A percentile compares a stretch with the other conserved stretches of the same genome.
Conservation (phyloP, 2,329 filamentous ascomycete genomes). For the Calonectria naviculata region DNA sequence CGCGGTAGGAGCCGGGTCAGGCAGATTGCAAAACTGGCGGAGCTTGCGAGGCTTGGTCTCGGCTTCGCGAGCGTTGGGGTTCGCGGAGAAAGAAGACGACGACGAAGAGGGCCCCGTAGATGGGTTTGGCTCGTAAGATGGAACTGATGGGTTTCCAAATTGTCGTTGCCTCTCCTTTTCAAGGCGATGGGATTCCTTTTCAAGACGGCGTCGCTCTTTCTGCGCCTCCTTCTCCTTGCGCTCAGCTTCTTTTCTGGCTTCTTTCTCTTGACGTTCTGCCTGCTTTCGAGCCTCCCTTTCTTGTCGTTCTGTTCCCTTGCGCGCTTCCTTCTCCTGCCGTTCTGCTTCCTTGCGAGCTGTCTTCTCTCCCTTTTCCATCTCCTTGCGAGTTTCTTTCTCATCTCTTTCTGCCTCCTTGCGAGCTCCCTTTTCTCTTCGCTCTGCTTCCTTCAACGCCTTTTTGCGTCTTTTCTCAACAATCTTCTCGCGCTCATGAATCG, state of each 20-base stretch:
- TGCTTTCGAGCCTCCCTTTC: slow-evolving; percentile 34
- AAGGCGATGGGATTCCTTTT: neutral
- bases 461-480: slow-evolving; percentile 65
- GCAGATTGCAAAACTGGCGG: slow-evolving; percentile 84
- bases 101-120: neutral
- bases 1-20: slow-evolving; percentile 46
- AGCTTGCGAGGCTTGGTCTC: slow-evolving; percentile 60
- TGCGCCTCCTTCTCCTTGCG: slow-evolving; percentile 22
- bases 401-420: slow-evolving; percentile 40
- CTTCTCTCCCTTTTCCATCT: neutral
- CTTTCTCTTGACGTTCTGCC: slow-evolving; percentile 25
- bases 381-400: slow-evolving; percentile 43
- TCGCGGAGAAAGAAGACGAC: neutral
- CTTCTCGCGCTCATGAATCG: slow-evolving; percentile 72
- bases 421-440: slow-evolving; percentile 43
- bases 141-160: neutral
- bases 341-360: slow-evolving; percentile 36
- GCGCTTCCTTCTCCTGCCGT: slow-evolving; percentile 50
- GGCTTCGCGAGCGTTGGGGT: slow-evolving; percentile 7
- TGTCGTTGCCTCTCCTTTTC: neutral
- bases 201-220: slow-evolving; percentile 7
- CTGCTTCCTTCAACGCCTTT: slow-evolving; percentile 52
- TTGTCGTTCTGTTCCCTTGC: slow-evolving; percentile 45
- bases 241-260: slow-evolving; percentile 15
- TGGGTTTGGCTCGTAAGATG: neutral